Base-by-base conservation (phyloP, 106 monocot species). In the Acorus calamus region DNA sequence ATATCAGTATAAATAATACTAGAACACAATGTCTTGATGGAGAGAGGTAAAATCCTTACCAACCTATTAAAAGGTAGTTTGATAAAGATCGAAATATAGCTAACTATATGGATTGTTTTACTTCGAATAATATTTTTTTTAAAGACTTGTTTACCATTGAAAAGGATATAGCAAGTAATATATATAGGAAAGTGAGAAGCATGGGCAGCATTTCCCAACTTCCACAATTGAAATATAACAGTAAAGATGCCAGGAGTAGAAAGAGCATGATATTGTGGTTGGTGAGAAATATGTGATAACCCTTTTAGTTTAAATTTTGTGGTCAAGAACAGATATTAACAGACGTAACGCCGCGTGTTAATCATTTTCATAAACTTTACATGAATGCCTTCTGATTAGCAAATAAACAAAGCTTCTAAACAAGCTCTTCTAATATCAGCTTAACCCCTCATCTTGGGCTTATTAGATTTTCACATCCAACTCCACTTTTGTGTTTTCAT, bases 181-280 rank as follows among this genome's bases (percentile, higher is more conserved):
- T 28, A 28, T 28, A 28, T 28, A 28, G 28, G 28, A 28, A 28
- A n/a, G n/a, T 10, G n/a, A 56, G 71, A 49, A 57, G 72, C 72
- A 43, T 64, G 72, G 10, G 11, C 58, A 57, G 72, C 72, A 72
- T 72, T 72, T 57, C 56, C 63, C 72, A 72, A 72, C 72, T 57
- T 57, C 72, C 44, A 13, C 52, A 52, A 8, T 53, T 47, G 53
- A 62, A 48, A 53, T 70, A 67, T 71, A 71, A 75, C 70, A 77
- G 64, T 75, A 64, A 60, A 83, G 71, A 69, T 74, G 71, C 76
- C 71, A 43, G 28, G 71, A 78, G 65, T 72, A 47, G 66, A 69
- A 84, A 81, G 84, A 74, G 78, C 79, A 81, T 84, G 84, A 52
- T 49, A 10, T 52, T 8, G 42, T 59, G 42, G 65, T 73, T 68